Evolutionary conservation across 2,329 filamentous ascomycete species (phyloP).

Genomic region (Nigrograna mackinnonii): DNA sequence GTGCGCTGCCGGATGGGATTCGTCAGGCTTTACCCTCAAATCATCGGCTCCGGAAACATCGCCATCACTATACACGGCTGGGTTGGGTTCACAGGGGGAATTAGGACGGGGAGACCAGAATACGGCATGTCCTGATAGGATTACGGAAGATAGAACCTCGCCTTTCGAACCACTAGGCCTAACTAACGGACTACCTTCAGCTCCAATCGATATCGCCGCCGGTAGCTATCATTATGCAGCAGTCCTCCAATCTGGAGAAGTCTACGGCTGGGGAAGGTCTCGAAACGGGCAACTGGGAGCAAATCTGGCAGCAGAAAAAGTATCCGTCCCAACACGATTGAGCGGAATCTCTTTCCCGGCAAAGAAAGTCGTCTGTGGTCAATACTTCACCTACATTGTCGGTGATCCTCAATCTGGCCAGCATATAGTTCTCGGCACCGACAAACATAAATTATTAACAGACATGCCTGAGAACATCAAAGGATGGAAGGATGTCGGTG

Average conservation of each 20-base stretch:
- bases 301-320: constrained; percentile 45
- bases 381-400: constrained; percentile 82
- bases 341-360: constrained; percentile 63
- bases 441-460: constrained; percentile 71
- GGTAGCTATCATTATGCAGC: constrained; percentile 78
- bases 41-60: too few species aligned
- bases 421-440: constrained; percentile 70
- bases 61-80: too few species aligned
- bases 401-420: constrained; percentile 58
- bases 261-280: constrained; percentile 87
- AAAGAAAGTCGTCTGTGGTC: constrained; percentile 72
- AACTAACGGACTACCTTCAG: too few species aligned
- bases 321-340: constrained; percentile 25
- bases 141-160: too few species aligned
- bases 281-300: constrained; percentile 81
- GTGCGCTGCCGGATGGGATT: not conserved
- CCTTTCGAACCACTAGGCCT: too few species aligned
- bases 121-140: too few species aligned
- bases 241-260: constrained; percentile 73
- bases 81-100: too few species aligned
- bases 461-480: constrained; percentile 57
- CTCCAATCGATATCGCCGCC: constrained; percentile 67
- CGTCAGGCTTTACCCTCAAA: not conserved
- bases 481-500: constrained; percentile 69
- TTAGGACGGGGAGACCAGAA: too few species aligned